Evolutionary conservation across 2,329 filamentous ascomycete genomes (phyloP).

Genomic region (Pestalotiopsis sp.): DNA sequence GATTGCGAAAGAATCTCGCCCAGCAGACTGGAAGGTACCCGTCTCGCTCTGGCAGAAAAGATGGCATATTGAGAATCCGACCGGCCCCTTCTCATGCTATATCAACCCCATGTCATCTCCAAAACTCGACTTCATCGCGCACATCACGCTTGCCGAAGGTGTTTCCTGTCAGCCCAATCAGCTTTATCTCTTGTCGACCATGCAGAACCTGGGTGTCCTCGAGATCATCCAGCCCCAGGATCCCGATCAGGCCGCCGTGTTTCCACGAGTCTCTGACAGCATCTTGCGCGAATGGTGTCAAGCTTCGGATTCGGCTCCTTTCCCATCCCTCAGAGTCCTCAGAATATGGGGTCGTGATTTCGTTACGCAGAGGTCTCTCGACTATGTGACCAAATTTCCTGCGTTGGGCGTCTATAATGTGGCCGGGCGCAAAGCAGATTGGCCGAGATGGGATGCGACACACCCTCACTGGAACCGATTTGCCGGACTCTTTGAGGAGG

Average conservation of each 20-base stretch:
- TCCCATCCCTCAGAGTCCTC: slow-evolving; percentile 50
- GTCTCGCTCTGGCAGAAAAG: neutral
- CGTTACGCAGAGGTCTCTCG: slow-evolving; percentile 43
- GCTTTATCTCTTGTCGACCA: slow-evolving; percentile 41
- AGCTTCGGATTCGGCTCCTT: slow-evolving; percentile 35
- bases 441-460: slow-evolving; percentile 24
- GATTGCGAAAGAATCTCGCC: neutral
- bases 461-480: neutral
- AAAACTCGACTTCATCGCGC: slow-evolving; percentile 32
- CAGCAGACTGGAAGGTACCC: neutral
- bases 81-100: slow-evolving; percentile 35
- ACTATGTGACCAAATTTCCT: slow-evolving; percentile 45
- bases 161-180: slow-evolving; percentile 34
- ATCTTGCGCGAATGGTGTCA: slow-evolving; percentile 50
- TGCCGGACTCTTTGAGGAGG: neutral
- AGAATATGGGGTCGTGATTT: slow-evolving; percentile 46
- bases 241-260: slow-evolving; percentile 24
- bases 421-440: slow-evolving; percentile 37
- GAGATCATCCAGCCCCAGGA: slow-evolving; percentile 46
- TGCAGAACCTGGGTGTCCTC: slow-evolving; percentile 51
- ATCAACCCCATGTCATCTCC: slow-evolving; percentile 39
- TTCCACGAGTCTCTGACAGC: slow-evolving; percentile 46
- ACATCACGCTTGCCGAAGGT: slow-evolving; percentile 25
- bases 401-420: slow-evolving; percentile 49
- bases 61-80: neutral